Evolutionary conservation across 768 basidiomycete species (phyloP).

Genomic region (Amanita molliuscula): DNA sequence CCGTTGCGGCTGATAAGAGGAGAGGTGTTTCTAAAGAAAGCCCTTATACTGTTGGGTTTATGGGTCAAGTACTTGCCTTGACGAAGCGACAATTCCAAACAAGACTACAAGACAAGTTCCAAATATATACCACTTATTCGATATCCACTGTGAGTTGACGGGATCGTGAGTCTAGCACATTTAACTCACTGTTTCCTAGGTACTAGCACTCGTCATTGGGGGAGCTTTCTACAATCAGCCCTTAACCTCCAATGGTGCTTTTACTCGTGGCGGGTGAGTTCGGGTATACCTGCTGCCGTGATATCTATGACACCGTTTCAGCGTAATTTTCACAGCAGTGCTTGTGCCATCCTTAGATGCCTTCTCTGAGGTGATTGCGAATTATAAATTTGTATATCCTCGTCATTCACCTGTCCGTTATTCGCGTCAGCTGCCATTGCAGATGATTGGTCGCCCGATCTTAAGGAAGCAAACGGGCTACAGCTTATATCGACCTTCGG

Average conservation of each 20-base stretch:
- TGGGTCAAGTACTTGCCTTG: constrained; percentile 61
- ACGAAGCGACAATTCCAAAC: constrained; percentile 65
- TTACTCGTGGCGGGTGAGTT: constrained; percentile 65
- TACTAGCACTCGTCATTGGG: constrained; percentile 55
- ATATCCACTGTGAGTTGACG: constrained; percentile 40
- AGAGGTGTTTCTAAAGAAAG: constrained; percentile 67
- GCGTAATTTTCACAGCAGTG: constrained; percentile 63
- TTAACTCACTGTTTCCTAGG: constrained; percentile 18
- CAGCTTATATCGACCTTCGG: constrained; percentile 58
- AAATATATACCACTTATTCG: constrained; percentile 59
- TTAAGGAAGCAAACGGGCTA: constrained; percentile 58
- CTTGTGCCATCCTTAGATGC: constrained; percentile 63
- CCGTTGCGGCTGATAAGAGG: constrained; percentile 70
- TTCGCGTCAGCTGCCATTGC: constrained; percentile 53
- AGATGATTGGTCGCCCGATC: constrained; percentile 77
- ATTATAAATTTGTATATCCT: constrained; percentile 2
- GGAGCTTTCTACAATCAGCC: constrained; percentile 68
- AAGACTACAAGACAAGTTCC: constrained; percentile 68
- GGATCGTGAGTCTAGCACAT: background rate
- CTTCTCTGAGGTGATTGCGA: constrained; percentile 49
- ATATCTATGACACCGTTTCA: constrained; percentile 7
- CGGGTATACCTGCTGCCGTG: background rate
- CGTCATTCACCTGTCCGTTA: background rate
- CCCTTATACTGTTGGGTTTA: constrained; percentile 76
- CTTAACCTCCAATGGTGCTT: constrained; percentile 66